Evolutionary conservation across 345 rosid species (phyloP).

Genomic region (Firmiana major): DNA sequence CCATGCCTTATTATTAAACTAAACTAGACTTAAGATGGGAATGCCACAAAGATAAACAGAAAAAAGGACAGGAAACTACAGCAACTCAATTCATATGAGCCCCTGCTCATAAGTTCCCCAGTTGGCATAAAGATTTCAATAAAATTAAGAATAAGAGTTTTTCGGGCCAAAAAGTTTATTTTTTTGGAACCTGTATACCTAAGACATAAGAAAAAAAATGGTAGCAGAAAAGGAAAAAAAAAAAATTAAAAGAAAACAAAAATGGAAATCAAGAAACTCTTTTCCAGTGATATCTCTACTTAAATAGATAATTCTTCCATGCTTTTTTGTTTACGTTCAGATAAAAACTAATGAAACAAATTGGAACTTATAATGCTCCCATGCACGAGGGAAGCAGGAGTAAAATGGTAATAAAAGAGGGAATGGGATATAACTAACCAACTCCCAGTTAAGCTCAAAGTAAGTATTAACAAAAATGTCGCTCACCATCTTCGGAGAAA

Average conservation of each 20-base stretch:
- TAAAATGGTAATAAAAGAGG: background rate
- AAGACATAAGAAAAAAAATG: too few species aligned
- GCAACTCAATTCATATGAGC: too few species aligned
- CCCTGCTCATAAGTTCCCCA: too few species aligned
- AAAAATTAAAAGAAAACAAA: background rate
- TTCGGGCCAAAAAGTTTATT: too few species aligned
- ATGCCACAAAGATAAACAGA: too few species aligned
- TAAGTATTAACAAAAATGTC: background rate
- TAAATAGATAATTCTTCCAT: background rate
- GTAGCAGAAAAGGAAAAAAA: too few species aligned
- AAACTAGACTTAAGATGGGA: too few species aligned
- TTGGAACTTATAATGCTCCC: background rate
- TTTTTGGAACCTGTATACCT: too few species aligned
- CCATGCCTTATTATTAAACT: too few species aligned
- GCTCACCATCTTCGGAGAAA: constrained; percentile 46
- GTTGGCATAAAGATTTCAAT: too few species aligned
- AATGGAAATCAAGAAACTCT: background rate
- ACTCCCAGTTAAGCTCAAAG: background rate
- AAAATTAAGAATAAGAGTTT: too few species aligned
- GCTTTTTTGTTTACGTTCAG: background rate
- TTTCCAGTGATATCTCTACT: background rate
- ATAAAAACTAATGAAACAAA: background rate
- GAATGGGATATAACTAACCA: background rate
- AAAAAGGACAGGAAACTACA: too few species aligned
- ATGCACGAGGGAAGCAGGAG: background rate